Base-by-base conservation (phyloP, 2,329 filamentous ascomycete genomes). In the Penicillium brasilianum region DNA sequence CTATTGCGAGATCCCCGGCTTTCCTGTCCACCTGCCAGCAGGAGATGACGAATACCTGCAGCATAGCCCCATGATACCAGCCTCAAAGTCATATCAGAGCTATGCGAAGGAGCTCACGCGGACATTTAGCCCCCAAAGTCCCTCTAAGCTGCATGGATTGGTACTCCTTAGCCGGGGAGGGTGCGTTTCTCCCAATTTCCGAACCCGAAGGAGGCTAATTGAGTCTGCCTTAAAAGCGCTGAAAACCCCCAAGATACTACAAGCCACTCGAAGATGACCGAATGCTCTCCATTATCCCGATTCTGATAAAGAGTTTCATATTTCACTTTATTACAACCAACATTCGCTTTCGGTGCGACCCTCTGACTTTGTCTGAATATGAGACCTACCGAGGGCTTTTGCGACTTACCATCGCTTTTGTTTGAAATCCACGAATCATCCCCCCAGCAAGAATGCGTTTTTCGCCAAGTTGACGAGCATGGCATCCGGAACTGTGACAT, bases 71-170 rank as follows among this genome's bases (percentile, higher is more conserved):
- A 50, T 55, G 43, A n/a, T 28, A 4, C 51, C 28, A 20, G 39
- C 39, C n/a, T 41, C 39, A 41, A n/a, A 41, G 4, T 11, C n/a
- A 41, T 43, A 22, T 36, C 25, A 18, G 14, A 20, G 41, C 28
- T 9, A 11, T 13, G 20, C 46, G 28, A 16, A 51, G 28, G 16
- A 7, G 57, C 11, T 55, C 57, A 59, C 28, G 44, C 18, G 57
- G 44, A 59, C n/a, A 36, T 32, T 51, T 25, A 18, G 28, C 37
- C 25, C 46, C 28, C 44, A 22, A 20, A 7, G 13, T 22, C 44
- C 44, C 44, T 46, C 14, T 16, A 28, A 30, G 39, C 18, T 36
- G 39, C 39, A 20, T 41, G 9, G 5, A 20, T 41, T 41, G 8
- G 18, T 20, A 14, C 44, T 48, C 44, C 4, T 28, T 14, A 4